Base-by-base conservation (phyloP, 2,329 filamentous ascomycete genomes). In the Fusarium pilosicola region DNA sequence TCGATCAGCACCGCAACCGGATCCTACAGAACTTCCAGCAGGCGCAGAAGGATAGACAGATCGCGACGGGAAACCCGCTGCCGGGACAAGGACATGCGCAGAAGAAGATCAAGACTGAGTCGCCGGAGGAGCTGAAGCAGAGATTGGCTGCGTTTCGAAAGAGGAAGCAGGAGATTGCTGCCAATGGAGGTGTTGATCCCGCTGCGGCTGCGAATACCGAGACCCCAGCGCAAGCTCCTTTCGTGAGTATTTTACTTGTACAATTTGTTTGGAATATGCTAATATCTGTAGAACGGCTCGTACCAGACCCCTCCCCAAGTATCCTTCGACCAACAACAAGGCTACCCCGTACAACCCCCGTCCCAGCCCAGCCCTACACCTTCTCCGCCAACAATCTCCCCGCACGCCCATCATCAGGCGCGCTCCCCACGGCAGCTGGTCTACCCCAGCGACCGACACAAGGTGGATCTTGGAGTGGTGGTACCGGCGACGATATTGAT, bases 1-100 rank as follows among this genome's bases (percentile, higher is more conserved):
- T 94, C 65, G 89, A 94, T 78, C 90, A 93, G 79, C 95, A 98
- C 86, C 93, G 94, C 80, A 93, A 96, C 83, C 91, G 94, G 78
- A 94, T 98, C 80, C 90, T 95, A 73, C 90, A 94, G 77, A 92
- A 93, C 82, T 97, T 92, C 83, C 96, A 97, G 83, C 91, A 94
- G 80, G 92, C 91, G 32, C 94, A 97, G 83, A 92, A 93, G 66
- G 94, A 97, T 78, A 90, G 95, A 67, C 92, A 93, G 75, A 91
- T 92, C 55, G 88, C 90, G 14, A 97, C 95, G 4, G 96, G 95
- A 41, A 97, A 98, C 79, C 93, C 94, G 6, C 89, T 92, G 24
- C 90, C 93, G 0, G 92, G 93, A 5, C 86, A 88, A 67, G 86
- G 65, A 3, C 67, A 70, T n/a, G 41, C 51, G 30, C 90, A 87